These are phyloP conservation scores for Magnolia officinalis DNA, from an alignment of 164 flowering plant species.

Conservation along the genomic window DNA sequence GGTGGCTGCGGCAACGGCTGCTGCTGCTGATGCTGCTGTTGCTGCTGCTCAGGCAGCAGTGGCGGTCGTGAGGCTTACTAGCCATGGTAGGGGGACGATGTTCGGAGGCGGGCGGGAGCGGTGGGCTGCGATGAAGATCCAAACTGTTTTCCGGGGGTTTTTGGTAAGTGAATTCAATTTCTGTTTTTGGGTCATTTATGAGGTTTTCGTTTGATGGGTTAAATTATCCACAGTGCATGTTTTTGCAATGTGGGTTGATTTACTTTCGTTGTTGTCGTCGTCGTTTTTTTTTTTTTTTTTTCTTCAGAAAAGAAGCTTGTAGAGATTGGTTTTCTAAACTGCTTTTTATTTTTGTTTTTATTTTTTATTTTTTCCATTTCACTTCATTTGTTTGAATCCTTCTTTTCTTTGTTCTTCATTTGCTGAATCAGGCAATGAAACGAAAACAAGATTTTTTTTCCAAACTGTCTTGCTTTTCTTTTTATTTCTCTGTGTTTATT, in stretches of 20 bases:
- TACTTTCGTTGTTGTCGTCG: background rate
- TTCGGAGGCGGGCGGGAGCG: slow-evolving; percentile 50
- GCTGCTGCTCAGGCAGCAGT: slow-evolving; percentile 90
- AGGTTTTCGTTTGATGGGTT: background rate
- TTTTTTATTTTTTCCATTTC: background rate
- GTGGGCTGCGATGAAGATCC: slow-evolving; percentile 76
- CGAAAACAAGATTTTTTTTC: background rate
- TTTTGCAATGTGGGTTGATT: background rate
- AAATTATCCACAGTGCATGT: background rate
- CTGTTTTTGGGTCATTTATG: background rate
- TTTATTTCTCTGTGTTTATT: background rate
- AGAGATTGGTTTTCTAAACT: background rate
- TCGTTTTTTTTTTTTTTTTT: background rate
- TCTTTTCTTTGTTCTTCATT: background rate
- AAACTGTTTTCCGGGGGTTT: slow-evolving; percentile 62
- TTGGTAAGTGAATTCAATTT: slow-evolving; percentile 42
- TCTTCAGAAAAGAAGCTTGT: background rate
- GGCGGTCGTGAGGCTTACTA: slow-evolving; percentile 70
- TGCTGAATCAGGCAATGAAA: background rate
- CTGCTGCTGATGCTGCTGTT: slow-evolving; percentile 89
- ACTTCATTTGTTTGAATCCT: background rate
- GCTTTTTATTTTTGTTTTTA: background rate
- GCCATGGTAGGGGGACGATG: slow-evolving; percentile 64
- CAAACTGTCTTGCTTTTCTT: no score
- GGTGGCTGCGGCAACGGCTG: slow-evolving; percentile 92